Conservation (phyloP, 768 basidiomycete species). For the Ramaria sp. region DNA sequence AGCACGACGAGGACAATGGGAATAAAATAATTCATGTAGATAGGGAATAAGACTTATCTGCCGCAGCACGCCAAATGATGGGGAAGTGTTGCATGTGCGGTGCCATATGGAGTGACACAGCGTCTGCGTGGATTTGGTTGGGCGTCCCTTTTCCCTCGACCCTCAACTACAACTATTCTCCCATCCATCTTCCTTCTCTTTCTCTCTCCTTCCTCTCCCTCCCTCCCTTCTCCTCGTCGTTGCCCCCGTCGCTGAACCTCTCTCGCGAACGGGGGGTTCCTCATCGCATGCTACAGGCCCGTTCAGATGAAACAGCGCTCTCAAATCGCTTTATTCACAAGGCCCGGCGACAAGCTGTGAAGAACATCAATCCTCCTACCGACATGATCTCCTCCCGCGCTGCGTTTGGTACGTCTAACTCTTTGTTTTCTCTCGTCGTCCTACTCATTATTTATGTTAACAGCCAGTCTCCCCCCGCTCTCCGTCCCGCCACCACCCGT, state of each 20-base stretch:
- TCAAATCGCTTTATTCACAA: no score
- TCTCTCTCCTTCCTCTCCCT: slow-evolving; percentile 3
- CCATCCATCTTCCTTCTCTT: slow-evolving; percentile 2
- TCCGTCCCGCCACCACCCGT: slow-evolving; percentile 1
- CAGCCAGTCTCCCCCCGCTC: slow-evolving; percentile 5
- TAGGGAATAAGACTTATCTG: background rate
- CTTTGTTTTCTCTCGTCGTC: background rate
- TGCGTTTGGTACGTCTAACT: slow-evolving; percentile 1
- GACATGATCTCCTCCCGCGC: slow-evolving; percentile 4
- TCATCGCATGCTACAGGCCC: background rate
- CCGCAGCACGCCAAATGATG: background rate
- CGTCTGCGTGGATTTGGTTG: background rate
- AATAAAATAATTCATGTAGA: background rate
- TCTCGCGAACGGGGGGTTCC: background rate
- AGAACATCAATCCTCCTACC: background rate
- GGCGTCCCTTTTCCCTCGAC: slow-evolving; percentile 6
- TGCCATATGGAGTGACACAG: slow-evolving; percentile 10
- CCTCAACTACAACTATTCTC: background rate
- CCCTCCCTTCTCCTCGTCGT: slow-evolving; percentile 10
- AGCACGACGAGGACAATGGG: no score
- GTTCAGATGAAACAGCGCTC: no score
- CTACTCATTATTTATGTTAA: background rate
- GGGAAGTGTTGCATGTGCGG: background rate
- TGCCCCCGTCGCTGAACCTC: slow-evolving; percentile 9
- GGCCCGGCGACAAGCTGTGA: no score